Evolutionary conservation across 768 basidiomycete species (phyloP).

Genomic region (Amanita pseudoporphyria): DNA sequence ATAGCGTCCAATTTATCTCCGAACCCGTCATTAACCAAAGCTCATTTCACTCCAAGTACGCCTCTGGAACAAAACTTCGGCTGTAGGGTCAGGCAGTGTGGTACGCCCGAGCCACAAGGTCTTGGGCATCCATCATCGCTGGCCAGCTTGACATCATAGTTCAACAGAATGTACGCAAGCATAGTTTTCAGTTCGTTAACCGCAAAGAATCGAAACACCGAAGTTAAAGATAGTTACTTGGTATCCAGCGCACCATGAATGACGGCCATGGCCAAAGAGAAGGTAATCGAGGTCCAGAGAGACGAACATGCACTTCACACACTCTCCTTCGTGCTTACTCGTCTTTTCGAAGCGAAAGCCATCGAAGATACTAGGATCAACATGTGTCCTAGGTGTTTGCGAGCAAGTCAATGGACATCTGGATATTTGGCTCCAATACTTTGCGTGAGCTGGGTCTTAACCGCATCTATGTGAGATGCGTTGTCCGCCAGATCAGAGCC

Average conservation of each 20-base stretch:
- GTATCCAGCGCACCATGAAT: constrained; percentile 11
- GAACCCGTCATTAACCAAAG: too few relatives aligned
- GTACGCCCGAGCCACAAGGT: constrained; percentile 10
- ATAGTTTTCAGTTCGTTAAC: constrained; percentile 24
- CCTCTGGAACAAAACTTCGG: constrained; percentile 27
- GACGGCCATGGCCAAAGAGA: constrained; percentile 22
- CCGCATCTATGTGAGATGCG: too few relatives aligned
- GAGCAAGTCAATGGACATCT: too few relatives aligned
- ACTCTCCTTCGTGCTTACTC: constrained; percentile 18
- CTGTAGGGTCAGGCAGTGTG: constrained; percentile 21
- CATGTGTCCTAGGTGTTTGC: constrained; percentile 23
- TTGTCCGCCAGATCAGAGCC: too few relatives aligned
- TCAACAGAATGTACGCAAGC: constrained; percentile 20
- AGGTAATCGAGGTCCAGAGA: constrained; percentile 13
- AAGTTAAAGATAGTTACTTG: constrained; percentile 10
- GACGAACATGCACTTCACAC: constrained; percentile 21
- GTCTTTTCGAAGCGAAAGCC: constrained; percentile 32
- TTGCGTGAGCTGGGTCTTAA: too few relatives aligned
- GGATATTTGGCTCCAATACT: too few relatives aligned
- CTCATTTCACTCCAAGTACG: background rate
- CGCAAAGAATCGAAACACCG: constrained; percentile 27
- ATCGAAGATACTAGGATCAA: constrained; percentile 23
- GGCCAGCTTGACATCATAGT: constrained; percentile 25
- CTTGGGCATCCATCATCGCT: constrained; percentile 11
- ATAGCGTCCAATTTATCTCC: too few relatives aligned